Base-by-base conservation (phyloP, 495 filamentous ascomycete species). In the Wilcoxina mikolae region DNA sequence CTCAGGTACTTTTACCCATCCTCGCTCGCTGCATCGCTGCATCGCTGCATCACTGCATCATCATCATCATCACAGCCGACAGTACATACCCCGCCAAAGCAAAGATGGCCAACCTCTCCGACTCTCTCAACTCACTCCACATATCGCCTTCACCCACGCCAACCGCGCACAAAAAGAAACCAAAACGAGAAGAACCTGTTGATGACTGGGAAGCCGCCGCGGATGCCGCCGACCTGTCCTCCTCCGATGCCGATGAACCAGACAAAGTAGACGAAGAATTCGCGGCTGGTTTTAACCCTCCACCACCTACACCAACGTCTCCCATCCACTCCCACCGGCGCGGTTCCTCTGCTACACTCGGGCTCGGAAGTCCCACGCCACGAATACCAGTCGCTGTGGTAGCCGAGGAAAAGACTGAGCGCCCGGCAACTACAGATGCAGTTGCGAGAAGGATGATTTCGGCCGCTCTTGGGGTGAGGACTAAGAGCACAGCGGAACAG, bases 381-480 rank as follows among this genome's bases (percentile, higher is more conserved):
- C 46, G 52, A 23, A 61, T 54, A 20, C 58, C 51, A 28, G 64
- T 59, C 25, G 54, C 54, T 39, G 66, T 31, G 59, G 60, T 53
- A 27, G 31, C 7, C 31, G 31, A 35, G 31, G 31, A 35, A 52
- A 60, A 56, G 18, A 45, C 49, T 35, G 47, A 49, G 50, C 28
- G 65, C 53, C 91, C 87, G 0, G 88, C 93, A 70, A 98, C 91
- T 70, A 89, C 89, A 55, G 91, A 89, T 56, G 87, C 88, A 2
- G 86, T 90, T 41, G 91, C 91, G 24, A 77, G 83, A 53, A 74
- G 91, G 58, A 73, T 98, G 80, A 95, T 98, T 65, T 87, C 88
- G 0, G 85, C 79, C 22, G 91, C 83, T 4, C 71, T 98, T 60
- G 91, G 91, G 3, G 78, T 96, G 38, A 77, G 78, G 56, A 78